phyloP scores from a whole-genome alignment of 2,329 filamentous ascomycete genomes.

The Colletotrichum sp. region DNA sequence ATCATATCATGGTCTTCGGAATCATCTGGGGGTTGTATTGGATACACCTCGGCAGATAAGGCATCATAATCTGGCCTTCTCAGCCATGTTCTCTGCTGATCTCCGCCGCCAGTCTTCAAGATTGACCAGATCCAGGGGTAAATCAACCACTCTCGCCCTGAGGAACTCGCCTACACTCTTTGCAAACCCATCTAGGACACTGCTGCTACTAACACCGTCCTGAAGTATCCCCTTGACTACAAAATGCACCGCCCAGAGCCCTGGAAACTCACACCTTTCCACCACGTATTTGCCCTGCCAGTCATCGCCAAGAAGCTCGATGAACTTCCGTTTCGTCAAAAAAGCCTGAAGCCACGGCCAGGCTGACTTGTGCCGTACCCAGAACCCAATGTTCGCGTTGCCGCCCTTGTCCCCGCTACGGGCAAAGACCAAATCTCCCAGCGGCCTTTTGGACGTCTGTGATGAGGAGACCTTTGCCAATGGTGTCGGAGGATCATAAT shows the following conservation, averaged over 20 bases:
- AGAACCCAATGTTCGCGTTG: conserved; percentile 39
- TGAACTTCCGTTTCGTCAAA: conserved; percentile 40
- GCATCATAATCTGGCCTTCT: neutral
- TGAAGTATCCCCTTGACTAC: conserved; percentile 50
- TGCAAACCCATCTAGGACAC: conserved; percentile 51
- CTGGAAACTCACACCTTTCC: conserved; percentile 50
- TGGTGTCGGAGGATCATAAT: neutral
- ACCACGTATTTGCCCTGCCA: conserved; percentile 43
- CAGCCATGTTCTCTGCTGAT: neutral
- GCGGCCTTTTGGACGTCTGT: conserved; percentile 22
- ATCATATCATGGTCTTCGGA: neutral
- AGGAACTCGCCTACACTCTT: conserved; percentile 59
- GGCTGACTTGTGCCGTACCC: conserved; percentile 38
- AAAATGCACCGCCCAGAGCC: conserved; percentile 48
- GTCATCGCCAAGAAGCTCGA: conserved; percentile 47
- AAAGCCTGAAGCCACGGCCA: conserved; percentile 45
- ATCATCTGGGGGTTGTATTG: neutral
- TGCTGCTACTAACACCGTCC: conserved; percentile 51
- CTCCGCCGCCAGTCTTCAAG: conserved; percentile 23
- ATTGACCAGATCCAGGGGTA: conserved; percentile 28
- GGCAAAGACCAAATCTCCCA: conserved; percentile 35
- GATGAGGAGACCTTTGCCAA: neutral
- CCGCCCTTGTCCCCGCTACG: conserved; percentile 38
- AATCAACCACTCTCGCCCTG: conserved; percentile 31
- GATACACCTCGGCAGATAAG: neutral